Conservation (phyloP, 768 basidiomycete species). For the Collybia sp. region DNA sequence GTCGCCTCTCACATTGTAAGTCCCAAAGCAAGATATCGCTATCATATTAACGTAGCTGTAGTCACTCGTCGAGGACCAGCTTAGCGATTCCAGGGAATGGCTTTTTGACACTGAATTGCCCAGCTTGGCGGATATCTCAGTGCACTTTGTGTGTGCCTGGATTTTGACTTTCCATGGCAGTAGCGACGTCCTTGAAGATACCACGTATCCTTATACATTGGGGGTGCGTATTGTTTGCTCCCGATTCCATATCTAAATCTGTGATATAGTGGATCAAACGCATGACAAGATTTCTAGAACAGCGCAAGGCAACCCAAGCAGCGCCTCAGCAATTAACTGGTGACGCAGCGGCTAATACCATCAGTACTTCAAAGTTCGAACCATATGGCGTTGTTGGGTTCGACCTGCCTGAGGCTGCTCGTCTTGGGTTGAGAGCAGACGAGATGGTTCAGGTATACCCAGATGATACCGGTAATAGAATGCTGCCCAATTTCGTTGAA, state of each 20-base stretch:
- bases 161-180: constrained; percentile 25
- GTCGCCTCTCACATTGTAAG: constrained; percentile 46
- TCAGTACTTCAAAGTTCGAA: constrained; percentile 31
- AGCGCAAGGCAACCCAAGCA: constrained; percentile 19
- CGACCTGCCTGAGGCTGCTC: constrained; percentile 35
- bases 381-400: constrained; percentile 39
- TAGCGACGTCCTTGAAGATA: constrained; percentile 30
- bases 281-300: constrained; percentile 28
- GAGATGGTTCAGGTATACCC: constrained; percentile 38
- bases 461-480: constrained; percentile 40
- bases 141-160: constrained; percentile 48
- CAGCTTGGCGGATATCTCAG: constrained; percentile 46
- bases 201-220: constrained; percentile 28
- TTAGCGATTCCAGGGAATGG: constrained; percentile 53
- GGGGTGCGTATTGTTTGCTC: constrained; percentile 25
- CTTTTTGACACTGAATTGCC: constrained; percentile 50
- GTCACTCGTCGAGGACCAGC: constrained; percentile 34
- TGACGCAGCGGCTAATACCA: constrained; percentile 35
- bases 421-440: constrained; percentile 32
- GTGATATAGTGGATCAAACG: constrained; percentile 41
- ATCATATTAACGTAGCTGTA: constrained; percentile 6
- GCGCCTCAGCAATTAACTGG: constrained; percentile 27
- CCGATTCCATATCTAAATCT: background rate
- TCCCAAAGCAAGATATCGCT: background rate
- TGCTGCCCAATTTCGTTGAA: background rate